phyloP scores from a whole-genome alignment of 192 early-diverging fungal genomes.

The Lunasporangiospora selenospora region DNA sequence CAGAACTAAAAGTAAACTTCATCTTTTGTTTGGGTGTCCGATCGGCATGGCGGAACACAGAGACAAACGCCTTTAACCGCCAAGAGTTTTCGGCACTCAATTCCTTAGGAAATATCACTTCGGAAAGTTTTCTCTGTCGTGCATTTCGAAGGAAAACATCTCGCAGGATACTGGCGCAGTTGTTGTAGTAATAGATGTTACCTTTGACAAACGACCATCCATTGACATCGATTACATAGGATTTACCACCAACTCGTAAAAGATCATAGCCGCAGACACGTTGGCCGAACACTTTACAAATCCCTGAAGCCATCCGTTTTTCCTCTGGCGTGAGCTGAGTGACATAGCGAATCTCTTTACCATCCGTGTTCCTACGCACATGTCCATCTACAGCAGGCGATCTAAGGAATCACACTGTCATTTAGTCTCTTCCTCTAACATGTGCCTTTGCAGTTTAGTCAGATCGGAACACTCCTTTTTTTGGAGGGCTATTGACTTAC shows the following conservation, averaged over 20 bases:
- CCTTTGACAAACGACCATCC: slow-evolving; percentile 99
- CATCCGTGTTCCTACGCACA: slow-evolving; percentile 94
- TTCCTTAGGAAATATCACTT: slow-evolving; percentile 57
- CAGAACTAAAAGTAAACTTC: slow-evolving; percentile 82
- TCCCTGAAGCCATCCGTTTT: slow-evolving; percentile 73
- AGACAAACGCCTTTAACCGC: slow-evolving; percentile 92
- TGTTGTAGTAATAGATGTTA: slow-evolving; percentile 91
- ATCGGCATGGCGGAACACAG: slow-evolving; percentile 94
- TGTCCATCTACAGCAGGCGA: slow-evolving; percentile 96
- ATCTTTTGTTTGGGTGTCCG: slow-evolving; percentile 98
- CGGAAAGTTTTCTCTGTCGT: slow-evolving; percentile 60
- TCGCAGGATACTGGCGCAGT: slow-evolving; percentile 77
- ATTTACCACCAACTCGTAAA: slow-evolving; percentile 79
- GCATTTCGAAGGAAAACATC: slow-evolving; percentile 79
- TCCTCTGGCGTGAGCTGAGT: slow-evolving; percentile 83
- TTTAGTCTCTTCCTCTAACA: no score
- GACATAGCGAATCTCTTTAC: slow-evolving; percentile 96
- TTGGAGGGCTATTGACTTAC: slow-evolving; percentile 40
- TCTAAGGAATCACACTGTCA: no score
- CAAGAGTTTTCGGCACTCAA: slow-evolving; percentile 83
- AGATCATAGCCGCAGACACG: slow-evolving; percentile 96
- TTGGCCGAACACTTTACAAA: slow-evolving; percentile 88
- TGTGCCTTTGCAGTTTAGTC: no score
- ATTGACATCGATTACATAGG: slow-evolving; percentile 97
- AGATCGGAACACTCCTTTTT: no score